Evolutionary conservation across 2,329 filamentous ascomycete species (phyloP), one percentile per base, ranked within the genome.

Genomic region (Fusarium dlaminii): DNA sequence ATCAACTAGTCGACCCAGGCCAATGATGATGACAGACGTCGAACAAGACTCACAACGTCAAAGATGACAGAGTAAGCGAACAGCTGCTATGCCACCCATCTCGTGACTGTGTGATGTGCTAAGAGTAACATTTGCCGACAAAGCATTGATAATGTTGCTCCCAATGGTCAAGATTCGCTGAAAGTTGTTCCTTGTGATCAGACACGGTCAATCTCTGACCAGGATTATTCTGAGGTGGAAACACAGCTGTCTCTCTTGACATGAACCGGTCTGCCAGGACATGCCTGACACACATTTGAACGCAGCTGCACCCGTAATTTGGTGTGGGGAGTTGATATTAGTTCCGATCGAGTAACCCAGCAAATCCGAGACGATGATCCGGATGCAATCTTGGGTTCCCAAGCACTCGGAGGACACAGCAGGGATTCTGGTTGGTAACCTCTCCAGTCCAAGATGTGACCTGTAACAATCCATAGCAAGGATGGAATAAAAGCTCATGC

Each of bases 371-470:
- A 73, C 58, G 39, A 73, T 67, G 69, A 77, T 77, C 72, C 60
- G 68, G 74, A 73, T 63, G 68, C 67, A 72, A 74, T 78, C 76
- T 77, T 68, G 20, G 30, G 65, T 54, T 76, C 61, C 76, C 76
- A 74, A 75, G 56, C 69, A 73, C 67, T 63, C 62, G 76, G 76
- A 76, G 65, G 65, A 46, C 40, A 43, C 42, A 56, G 29, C 73
- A 75, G 64, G 68, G 75, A 52, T 66, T 59, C 57, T 70, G 72
- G 69, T 77, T 75, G 75, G 68, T 54, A 60, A 58, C 57, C 59
- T 48, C 67, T 43, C 70, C 57, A 48, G 64, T 27, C 59, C 52
- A 56, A 68, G 75, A 78, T 77, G 66, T 76, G 75, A 75, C 72
- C 61, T 75, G 76, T 78, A 72, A 75, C 62, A 73, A 71, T 55